Evolutionary conservation across 1,284 basidiomycete genomes (phyloP).

Genomic region (Ustilago vetiveriae): DNA sequence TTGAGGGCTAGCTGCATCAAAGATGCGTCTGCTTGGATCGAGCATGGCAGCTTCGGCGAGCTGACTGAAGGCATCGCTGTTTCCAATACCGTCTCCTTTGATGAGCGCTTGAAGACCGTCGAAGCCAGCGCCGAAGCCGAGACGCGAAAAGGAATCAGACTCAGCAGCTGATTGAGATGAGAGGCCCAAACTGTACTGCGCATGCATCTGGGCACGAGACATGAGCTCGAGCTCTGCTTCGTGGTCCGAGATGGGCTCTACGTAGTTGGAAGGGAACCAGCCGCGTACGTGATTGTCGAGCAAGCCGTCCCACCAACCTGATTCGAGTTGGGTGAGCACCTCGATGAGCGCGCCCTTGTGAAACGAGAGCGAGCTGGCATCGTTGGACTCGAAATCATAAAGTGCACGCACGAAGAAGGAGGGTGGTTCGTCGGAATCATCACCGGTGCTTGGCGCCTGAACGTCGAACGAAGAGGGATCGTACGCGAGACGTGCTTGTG

Average conservation of each 20-base stretch:
- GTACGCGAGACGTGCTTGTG: slow-evolving; percentile 12
- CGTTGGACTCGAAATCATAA: slow-evolving; percentile 82
- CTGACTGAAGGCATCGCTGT: slow-evolving; percentile 57
- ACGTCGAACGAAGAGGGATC: slow-evolving; percentile 6
- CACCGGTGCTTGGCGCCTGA: slow-evolving; percentile 13
- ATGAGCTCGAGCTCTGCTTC: slow-evolving; percentile 69
- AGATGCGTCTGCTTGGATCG: slow-evolving; percentile 26
- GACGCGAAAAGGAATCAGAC: slow-evolving; percentile 41
- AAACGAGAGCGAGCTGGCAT: slow-evolving; percentile 88
- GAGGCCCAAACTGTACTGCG: slow-evolving; percentile 28
- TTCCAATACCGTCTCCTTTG: slow-evolving; percentile 37
- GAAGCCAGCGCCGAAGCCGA: slow-evolving; percentile 50
- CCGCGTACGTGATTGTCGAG: slow-evolving; percentile 76
- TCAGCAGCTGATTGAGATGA: slow-evolving; percentile 23
- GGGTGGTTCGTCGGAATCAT: slow-evolving; percentile 40
- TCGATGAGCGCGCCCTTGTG: slow-evolving; percentile 88
- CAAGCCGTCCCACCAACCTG: slow-evolving; percentile 99
- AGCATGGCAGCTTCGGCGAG: slow-evolving; percentile 57
- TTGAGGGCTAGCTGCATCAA: slow-evolving; percentile 19
- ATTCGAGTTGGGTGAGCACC: slow-evolving; percentile 87
- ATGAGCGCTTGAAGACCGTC: slow-evolving; percentile 49
- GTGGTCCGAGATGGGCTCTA: slow-evolving; percentile 79
- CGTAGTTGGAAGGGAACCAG: slow-evolving; percentile 98
- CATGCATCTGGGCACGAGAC: slow-evolving; percentile 30
- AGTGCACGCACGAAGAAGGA: slow-evolving; percentile 86